These are phyloP conservation scores for Camelina hispida DNA, from an alignment of 345 rosid species.

Conservation along the genomic window DNA sequence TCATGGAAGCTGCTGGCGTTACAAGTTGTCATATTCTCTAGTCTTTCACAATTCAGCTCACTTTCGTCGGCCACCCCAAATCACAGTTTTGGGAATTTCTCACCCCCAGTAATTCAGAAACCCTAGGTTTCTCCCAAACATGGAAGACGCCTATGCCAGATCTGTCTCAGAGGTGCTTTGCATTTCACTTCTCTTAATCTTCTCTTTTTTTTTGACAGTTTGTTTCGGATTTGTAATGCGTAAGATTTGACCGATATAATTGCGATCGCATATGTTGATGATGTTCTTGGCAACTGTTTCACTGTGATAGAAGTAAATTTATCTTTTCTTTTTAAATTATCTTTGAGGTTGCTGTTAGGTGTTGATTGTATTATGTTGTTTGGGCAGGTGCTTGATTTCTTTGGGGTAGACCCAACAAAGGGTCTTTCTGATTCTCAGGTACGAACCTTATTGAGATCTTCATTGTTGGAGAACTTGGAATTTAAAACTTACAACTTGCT, in stretches of 20 bases:
- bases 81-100: slow-evolving; percentile 14
- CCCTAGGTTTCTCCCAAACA: slow-evolving; percentile 30
- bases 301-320: slow-evolving; percentile 16
- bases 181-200: slow-evolving; percentile 13
- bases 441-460: slow-evolving; percentile 28
- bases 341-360: slow-evolving; percentile 17
- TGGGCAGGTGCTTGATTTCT: slow-evolving; percentile 83
- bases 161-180: slow-evolving; percentile 83
- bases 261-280: slow-evolving; percentile 20
- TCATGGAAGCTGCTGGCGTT: slow-evolving; percentile 40
- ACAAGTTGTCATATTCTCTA: slow-evolving; percentile 36
- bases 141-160: slow-evolving; percentile 98
- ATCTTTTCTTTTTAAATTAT: background rate
- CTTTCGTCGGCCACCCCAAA: slow-evolving; percentile 30
- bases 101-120: slow-evolving; percentile 2
- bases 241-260: background rate
- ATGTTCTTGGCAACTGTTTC: background rate
- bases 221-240: slow-evolving; percentile 1
- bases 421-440: slow-evolving; percentile 96
- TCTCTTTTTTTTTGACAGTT: background rate
- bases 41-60: slow-evolving; percentile 38
- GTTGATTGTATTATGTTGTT: slow-evolving; percentile 34
- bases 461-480: slow-evolving; percentile 7
- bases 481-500: slow-evolving; percentile 10
- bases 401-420: slow-evolving; percentile 72